Evolutionary conservation across 78 protist species (phyloP).

Genomic region (Tieghemostelium lacteum): DNA sequence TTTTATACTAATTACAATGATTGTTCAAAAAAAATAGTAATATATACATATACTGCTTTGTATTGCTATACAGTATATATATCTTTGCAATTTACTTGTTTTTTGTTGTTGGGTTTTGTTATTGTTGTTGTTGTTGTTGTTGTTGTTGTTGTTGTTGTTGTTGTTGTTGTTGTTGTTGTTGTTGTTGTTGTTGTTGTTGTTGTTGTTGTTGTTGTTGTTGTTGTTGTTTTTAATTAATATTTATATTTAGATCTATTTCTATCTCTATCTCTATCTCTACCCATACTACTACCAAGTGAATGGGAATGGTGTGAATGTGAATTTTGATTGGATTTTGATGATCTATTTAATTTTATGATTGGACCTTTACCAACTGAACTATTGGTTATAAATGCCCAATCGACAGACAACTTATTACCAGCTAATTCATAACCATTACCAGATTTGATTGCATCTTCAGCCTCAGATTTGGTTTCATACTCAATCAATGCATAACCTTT

Average conservation of each 20-base stretch:
- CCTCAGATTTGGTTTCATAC: conserved; percentile 80
- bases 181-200: background rate
- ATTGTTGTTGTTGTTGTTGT: too few relatives aligned
- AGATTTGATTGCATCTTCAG: conserved; percentile 81
- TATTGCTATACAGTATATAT: too few relatives aligned
- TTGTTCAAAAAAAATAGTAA: too few relatives aligned
- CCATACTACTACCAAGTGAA: background rate
- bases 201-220: background rate
- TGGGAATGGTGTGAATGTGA: too few relatives aligned
- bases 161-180: background rate
- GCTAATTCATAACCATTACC: conserved; percentile 22
- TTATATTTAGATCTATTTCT: background rate
- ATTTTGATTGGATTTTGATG: background rate
- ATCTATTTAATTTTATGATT: background rate
- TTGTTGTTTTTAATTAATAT: background rate
- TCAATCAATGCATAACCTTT: conserved; percentile 92
- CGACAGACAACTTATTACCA: conserved; percentile 81
- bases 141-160: background rate
- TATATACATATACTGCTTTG: too few relatives aligned
- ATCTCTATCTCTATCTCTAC: background rate
- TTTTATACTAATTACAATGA: too few relatives aligned
- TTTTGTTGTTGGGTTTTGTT: too few relatives aligned
- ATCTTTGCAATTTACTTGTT: too few relatives aligned
- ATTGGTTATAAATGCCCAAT: conserved; percentile 79
- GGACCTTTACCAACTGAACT: background rate